Evolutionary conservation across 1,284 basidiomycete genomes (phyloP).

Genomic region (Tremellales sp.): DNA sequence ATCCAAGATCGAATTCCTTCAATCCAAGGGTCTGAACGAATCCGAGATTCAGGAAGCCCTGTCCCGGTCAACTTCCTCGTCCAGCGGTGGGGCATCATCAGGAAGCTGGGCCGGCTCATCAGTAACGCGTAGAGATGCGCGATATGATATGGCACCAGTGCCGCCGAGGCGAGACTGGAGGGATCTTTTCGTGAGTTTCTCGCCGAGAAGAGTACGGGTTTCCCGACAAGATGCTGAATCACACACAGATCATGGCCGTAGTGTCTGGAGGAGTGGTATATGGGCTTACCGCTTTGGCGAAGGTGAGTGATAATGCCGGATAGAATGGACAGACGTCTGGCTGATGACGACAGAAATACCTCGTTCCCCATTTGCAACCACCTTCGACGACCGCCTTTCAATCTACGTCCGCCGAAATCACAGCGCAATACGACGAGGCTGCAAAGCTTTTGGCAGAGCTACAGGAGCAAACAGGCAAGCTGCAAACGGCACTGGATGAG

Average conservation of each 20-base stretch:
- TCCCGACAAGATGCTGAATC: not conserved
- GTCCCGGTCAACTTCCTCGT: not conserved
- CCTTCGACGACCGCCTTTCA: conserved; percentile 86
- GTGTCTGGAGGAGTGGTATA: conserved; percentile 86
- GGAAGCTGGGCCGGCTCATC: conserved; percentile 5
- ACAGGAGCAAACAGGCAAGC: conserved; percentile 58
- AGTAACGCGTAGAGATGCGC: conserved; percentile 11
- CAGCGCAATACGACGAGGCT: conserved; percentile 89
- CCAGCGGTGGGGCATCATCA: conserved; percentile 5
- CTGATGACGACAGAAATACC: conserved; percentile 68
- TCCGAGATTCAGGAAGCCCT: conserved; percentile 85
- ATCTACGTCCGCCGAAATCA: conserved; percentile 75
- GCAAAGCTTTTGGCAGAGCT: conserved; percentile 63
- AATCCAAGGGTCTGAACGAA: conserved; percentile 82
- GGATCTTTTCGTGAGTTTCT: conserved; percentile 75
- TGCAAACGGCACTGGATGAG: conserved; percentile 78
- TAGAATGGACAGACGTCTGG: not conserved
- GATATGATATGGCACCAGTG: conserved; percentile 29
- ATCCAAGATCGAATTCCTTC: conserved; percentile 86
- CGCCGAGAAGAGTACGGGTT: no score
- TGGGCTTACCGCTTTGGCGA: conserved; percentile 78
- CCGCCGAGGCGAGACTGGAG: conserved; percentile 73
- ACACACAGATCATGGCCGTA: conserved; percentile 93
- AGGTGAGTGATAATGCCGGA: conserved; percentile 63
- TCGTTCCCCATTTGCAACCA: conserved; percentile 86